Conservation (phyloP, 2,329 filamentous ascomycete genomes). For the Ophiostoma perfectum region DNA sequence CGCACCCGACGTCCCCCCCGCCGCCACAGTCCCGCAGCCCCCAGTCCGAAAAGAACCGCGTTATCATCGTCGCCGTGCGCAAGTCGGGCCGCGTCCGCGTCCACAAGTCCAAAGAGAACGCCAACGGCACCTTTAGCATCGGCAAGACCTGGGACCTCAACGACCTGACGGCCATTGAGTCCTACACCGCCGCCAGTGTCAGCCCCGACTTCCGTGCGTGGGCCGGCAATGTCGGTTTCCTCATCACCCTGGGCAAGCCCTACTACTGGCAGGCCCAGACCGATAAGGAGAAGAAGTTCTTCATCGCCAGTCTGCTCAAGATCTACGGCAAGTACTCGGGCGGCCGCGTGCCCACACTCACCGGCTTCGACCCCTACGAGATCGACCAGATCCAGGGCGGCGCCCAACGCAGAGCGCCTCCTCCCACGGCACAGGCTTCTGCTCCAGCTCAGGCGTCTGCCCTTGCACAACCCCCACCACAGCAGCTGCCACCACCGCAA, state of each 20-base stretch:
- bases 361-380: conserved; percentile 77
- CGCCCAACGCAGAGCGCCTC: conserved; percentile 38
- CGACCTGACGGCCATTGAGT: conserved; percentile 77
- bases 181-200: conserved; percentile 61
- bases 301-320: conserved; percentile 91
- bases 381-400: conserved; percentile 67
- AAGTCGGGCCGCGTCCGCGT: conserved; percentile 89
- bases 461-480: conserved; percentile 11
- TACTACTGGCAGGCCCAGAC: conserved; percentile 97
- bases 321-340: conserved; percentile 96
- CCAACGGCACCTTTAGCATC: conserved; percentile 90
- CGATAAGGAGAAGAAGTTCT: conserved; percentile 96
- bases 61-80: conserved; percentile 89
- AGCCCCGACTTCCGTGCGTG: conserved; percentile 61
- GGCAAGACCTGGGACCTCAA: conserved; percentile 98
- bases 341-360: conserved; percentile 70
- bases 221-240: conserved; percentile 79
- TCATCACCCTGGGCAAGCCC: conserved; percentile 82
- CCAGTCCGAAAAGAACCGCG: conserved; percentile 75
- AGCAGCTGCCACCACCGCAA: conserved; percentile 7
- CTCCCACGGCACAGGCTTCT: conserved; percentile 24
- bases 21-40: conserved; percentile 67
- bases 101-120: conserved; percentile 95
- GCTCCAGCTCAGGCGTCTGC: neutral
- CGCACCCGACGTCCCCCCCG: conserved; percentile 75